A percentile compares a stretch with the other conserved stretches of the same genome.
These are phyloP conservation scores for Pythium volutum DNA, from an alignment of 352 stramenopile genomes.

Conservation along the genomic window DNA sequence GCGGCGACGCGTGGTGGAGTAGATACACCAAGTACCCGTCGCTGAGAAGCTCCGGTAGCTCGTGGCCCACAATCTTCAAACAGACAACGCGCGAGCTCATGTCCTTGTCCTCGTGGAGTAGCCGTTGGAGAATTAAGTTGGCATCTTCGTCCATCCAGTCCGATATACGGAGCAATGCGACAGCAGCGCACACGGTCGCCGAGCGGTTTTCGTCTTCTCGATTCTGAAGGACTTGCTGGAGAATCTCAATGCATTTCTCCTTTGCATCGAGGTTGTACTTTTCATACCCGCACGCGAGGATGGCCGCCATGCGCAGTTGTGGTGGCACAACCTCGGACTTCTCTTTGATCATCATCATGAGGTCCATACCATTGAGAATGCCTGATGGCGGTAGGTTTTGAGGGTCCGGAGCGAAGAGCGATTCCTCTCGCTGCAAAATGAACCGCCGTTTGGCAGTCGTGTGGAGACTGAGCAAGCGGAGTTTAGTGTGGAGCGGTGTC, in stretches of 20 bases:
- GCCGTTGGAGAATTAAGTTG: conserved; percentile 69
- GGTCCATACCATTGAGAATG: conserved; percentile 79
- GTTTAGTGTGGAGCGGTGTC: conserved; percentile 68
- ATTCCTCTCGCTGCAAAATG: conserved; percentile 58
- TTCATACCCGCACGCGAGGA: conserved; percentile 76
- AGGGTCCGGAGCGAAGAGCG: conserved; percentile 53
- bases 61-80: conserved; percentile 78
- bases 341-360: conserved; percentile 81
- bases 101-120: conserved; percentile 78
- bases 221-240: conserved; percentile 58
- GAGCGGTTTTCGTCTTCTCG: conserved; percentile 57
- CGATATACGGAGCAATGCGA: conserved; percentile 65
- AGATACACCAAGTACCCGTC: conserved; percentile 85
- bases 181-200: conserved; percentile 64
- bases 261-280: conserved; percentile 54
- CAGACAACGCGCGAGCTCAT: conserved; percentile 71
- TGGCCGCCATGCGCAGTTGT: conserved; percentile 66
- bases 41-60: conserved; percentile 74
- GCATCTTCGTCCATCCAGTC: conserved; percentile 88
- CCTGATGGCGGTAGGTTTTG: conserved; percentile 44
- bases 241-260: conserved; percentile 57
- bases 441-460: conserved; percentile 68
- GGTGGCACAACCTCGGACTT: conserved; percentile 53
- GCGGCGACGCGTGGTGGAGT: conserved; percentile 63
- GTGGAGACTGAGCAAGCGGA: conserved; percentile 70